Percentiles rank a stretch among this genome's conserved stretches.
phyloP scores from a whole-genome alignment of 2,329 filamentous ascomycete species.

The Teratosphaeria viscida region DNA sequence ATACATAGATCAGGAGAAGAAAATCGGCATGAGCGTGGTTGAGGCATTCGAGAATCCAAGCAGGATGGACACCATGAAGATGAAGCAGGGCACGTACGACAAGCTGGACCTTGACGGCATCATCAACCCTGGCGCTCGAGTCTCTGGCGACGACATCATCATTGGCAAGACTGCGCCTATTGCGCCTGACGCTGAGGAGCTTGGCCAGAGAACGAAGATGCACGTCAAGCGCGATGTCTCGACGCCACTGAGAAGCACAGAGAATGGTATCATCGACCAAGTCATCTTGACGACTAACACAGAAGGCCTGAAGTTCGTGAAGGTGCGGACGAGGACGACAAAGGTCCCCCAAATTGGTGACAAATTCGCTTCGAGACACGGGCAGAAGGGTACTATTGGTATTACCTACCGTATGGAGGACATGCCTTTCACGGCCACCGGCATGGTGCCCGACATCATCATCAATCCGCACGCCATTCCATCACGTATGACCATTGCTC shows the following conservation, averaged over 20 bases:
- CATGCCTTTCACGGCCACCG: constrained; percentile 93
- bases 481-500: constrained; percentile 99
- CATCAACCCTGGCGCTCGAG: constrained; percentile 83
- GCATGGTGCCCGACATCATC: constrained; percentile 87
- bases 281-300: constrained; percentile 91
- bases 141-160: constrained; percentile 96
- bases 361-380: constrained; percentile 98
- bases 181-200: constrained; percentile 81
- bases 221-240: constrained; percentile 94
- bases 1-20: constrained; percentile 95
- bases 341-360: constrained; percentile 98
- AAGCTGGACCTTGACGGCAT: constrained; percentile 97
- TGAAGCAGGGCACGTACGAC: constrained; percentile 63
- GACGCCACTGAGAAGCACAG: constrained; percentile 85
- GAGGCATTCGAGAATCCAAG: constrained; percentile 95
- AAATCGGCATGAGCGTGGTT: constrained; percentile 82
- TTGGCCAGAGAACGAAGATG: constrained; percentile 79
- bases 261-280: constrained; percentile 91
- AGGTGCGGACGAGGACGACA: constrained; percentile 92
- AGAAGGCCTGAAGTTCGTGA: constrained; percentile 90
- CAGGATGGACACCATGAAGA: constrained; percentile 72
- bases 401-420: constrained; percentile 96
- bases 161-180: constrained; percentile 98
- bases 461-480: constrained; percentile 99
- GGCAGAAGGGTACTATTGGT: constrained; percentile 98